Conservation (phyloP, 2,329 filamentous ascomycete species). For the Venturiaceae sp. region DNA sequence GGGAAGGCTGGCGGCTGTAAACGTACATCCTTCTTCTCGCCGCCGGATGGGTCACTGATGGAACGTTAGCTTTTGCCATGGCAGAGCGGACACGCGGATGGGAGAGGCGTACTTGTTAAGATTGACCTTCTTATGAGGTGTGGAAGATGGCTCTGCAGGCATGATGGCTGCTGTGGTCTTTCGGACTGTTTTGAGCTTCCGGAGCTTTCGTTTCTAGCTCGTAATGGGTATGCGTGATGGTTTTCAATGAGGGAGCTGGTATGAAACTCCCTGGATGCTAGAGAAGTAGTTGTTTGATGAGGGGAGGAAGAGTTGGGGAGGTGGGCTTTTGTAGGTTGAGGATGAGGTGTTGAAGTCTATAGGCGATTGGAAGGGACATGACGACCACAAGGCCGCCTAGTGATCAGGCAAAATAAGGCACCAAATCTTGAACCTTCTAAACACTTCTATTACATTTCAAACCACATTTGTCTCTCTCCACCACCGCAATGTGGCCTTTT, state of each 20-base stretch:
- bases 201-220: background rate
- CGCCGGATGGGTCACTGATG: conserved; percentile 74
- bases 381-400: background rate
- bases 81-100: conserved; percentile 5
- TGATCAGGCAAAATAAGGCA: too few relatives aligned
- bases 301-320: background rate
- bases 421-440: too few relatives aligned
- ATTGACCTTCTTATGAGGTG: conserved; percentile 36
- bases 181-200: background rate
- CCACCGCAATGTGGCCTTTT: background rate
- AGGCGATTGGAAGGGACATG: background rate
- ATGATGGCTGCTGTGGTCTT: conserved; percentile 20
- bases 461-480: too few relatives aligned
- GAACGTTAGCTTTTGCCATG: conserved; percentile 28
- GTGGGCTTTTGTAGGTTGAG: background rate
- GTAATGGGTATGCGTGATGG: background rate
- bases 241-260: background rate
- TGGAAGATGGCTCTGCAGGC: conserved; percentile 40
- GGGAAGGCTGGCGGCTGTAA: conserved; percentile 12
- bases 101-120: conserved; percentile 30
- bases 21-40: conserved; percentile 74
- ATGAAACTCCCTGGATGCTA: background rate
- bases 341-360: background rate
- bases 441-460: too few relatives aligned
- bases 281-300: background rate